Conservation (phyloP, 2,329 filamentous ascomycete genomes). For the Aureobasidium sp. region DNA sequence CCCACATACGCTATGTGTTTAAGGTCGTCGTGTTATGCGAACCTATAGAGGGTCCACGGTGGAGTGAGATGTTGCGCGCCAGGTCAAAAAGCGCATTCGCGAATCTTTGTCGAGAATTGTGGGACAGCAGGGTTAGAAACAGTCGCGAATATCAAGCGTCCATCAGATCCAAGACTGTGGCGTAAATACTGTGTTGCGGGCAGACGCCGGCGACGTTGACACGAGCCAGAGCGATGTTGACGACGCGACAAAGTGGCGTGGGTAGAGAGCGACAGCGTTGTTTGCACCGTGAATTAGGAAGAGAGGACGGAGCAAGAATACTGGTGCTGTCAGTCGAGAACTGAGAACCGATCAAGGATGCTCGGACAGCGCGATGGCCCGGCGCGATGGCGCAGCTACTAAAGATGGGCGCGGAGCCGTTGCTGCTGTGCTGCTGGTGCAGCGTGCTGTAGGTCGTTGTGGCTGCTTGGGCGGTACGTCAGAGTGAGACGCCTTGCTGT, state of each 20-base stretch:
- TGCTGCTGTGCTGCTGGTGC: slow-evolving; percentile 5
- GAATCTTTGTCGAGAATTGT: slow-evolving; percentile 1
- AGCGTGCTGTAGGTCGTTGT: neutral
- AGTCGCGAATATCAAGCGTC: slow-evolving; percentile 7
- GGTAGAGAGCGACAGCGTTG: neutral
- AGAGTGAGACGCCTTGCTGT: slow-evolving; percentile 10
- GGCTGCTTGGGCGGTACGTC: neutral
- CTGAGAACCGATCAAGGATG: slow-evolving; percentile 5
- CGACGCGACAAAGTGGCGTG: neutral
- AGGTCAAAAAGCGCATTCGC: neutral
- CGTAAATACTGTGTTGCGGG: slow-evolving; percentile 1
- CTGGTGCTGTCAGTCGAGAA: slow-evolving; percentile 1
- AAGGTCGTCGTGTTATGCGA: neutral
- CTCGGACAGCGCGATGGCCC: slow-evolving; percentile 15
- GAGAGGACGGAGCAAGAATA: neutral
- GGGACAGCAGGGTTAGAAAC: neutral
- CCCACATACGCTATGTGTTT: neutral
- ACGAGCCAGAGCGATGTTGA: neutral
- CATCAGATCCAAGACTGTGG: slow-evolving; percentile 2
- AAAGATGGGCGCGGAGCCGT: slow-evolving; percentile 7
- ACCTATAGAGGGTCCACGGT: neutral
- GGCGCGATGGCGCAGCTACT: slow-evolving; percentile 15
- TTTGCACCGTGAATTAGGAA: neutral
- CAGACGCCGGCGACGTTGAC: slow-evolving; percentile 1
- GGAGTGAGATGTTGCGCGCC: neutral